These are phyloP conservation scores for Talaromyces marneffei DNA, from an alignment of 2,329 filamentous ascomycete genomes.

Conservation along the genomic window DNA sequence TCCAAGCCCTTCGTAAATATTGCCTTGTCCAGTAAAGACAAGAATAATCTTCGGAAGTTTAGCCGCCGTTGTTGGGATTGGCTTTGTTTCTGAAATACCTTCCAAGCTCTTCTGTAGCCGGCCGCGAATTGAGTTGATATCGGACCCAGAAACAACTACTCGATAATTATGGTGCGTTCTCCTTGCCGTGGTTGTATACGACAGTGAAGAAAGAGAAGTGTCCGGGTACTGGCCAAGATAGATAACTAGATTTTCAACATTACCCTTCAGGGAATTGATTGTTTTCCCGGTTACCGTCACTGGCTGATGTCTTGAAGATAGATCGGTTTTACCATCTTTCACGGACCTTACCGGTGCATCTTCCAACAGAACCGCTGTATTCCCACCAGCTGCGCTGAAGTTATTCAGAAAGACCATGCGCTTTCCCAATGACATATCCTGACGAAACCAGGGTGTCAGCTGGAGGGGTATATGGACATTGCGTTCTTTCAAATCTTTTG, in stretches of 20 bases:
- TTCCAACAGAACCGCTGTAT: slow-evolving; percentile 27
- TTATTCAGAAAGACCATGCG: slow-evolving; percentile 50
- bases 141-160: slow-evolving; percentile 9
- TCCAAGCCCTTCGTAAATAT: slow-evolving; percentile 21
- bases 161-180: slow-evolving; percentile 48
- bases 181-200: slow-evolving; percentile 62
- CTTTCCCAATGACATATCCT: slow-evolving; percentile 24
- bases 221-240: slow-evolving; percentile 22
- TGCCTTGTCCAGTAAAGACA: slow-evolving; percentile 29
- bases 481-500: not conserved
- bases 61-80: not conserved
- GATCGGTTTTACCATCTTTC: slow-evolving; percentile 39
- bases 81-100: not conserved
- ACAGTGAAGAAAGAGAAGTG: slow-evolving; percentile 49
- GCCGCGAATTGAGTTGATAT: not conserved
- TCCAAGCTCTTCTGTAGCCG: not conserved
- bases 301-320: slow-evolving; percentile 50
- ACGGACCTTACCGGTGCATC: not conserved
- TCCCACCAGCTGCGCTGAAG: slow-evolving; percentile 64
- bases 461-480: not conserved
- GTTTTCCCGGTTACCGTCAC: slow-evolving; percentile 53
- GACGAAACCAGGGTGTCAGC: not conserved
- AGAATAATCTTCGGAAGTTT: not conserved
- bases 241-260: slow-evolving; percentile 32
- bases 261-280: slow-evolving; percentile 38